These are phyloP conservation scores for Ogataea pignaliae DNA, from an alignment of 805 yeast genomes.

Conservation along the genomic window DNA sequence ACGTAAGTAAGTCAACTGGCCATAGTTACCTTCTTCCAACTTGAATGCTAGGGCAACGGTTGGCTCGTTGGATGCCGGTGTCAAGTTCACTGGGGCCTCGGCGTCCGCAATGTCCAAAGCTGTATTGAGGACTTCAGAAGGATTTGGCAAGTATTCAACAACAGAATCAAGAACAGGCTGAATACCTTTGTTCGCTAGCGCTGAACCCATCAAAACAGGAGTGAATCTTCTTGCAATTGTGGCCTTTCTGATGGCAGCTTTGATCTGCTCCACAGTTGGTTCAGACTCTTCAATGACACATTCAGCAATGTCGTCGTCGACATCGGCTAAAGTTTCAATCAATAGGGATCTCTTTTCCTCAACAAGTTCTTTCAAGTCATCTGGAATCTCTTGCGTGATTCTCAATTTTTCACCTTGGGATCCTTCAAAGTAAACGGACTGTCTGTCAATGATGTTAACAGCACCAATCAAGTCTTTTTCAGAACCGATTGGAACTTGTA, in stretches of 20 bases:
- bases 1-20: constrained; percentile 94
- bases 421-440: constrained; percentile 86
- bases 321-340: constrained; percentile 95
- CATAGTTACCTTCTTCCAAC: constrained; percentile 96
- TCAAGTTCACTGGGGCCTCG: constrained; percentile 66
- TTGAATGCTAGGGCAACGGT: constrained; percentile 98
- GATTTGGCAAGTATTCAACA: constrained; percentile 92
- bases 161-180: constrained; percentile 96
- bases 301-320: constrained; percentile 96
- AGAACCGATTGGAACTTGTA: constrained; percentile 96
- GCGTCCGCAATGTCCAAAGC: constrained; percentile 71
- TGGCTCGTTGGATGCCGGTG: constrained; percentile 71
- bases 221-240: constrained; percentile 95
- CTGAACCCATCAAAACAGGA: constrained; percentile 99
- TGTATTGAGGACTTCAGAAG: constrained; percentile 85
- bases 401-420: constrained; percentile 79
- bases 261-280: constrained; percentile 80
- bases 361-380: constrained; percentile 71
- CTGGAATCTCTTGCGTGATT: constrained; percentile 63
- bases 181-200: constrained; percentile 92
- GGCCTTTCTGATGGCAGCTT: constrained; percentile 86
- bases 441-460: constrained; percentile 85
- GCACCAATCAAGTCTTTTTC: constrained; percentile 84
- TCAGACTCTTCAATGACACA: constrained; percentile 84
- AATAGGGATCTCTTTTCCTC: constrained; percentile 83